A percentile compares a stretch with the other conserved stretches of the same genome.
These are phyloP conservation scores for Flaveria bidentis DNA, from an alignment of 129 eudicot species.

Conservation along the genomic window DNA sequence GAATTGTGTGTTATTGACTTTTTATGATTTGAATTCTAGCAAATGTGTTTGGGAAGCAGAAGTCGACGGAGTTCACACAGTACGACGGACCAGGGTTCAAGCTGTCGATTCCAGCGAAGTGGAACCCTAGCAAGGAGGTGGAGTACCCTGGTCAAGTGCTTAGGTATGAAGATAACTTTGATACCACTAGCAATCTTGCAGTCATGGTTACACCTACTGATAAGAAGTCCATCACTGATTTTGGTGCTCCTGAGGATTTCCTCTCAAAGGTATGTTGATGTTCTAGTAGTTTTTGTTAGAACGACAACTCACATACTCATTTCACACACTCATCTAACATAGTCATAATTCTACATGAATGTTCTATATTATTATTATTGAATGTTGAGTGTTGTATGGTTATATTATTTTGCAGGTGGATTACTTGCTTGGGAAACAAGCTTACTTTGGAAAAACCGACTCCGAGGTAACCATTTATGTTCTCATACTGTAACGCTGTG, in stretches of 20 bases:
- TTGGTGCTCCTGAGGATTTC: conserved; percentile 84
- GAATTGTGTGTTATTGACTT: background rate
- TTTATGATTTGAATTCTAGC: conserved; percentile 49
- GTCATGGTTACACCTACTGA: conserved; percentile 78
- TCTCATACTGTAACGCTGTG: no score
- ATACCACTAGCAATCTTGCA: conserved; percentile 67
- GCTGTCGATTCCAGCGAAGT: conserved; percentile 74
- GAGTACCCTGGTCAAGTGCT: conserved; percentile 98
- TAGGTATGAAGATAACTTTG: conserved; percentile 95
- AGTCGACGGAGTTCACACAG: conserved; percentile 74
- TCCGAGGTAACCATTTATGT: conserved; percentile 62
- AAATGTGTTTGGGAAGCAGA: conserved; percentile 92
- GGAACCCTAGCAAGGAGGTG: conserved; percentile 97
- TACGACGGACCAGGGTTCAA: conserved; percentile 80
- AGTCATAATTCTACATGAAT: background rate
- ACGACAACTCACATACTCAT: no score
- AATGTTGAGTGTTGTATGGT: background rate
- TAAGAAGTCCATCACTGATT: conserved; percentile 92
- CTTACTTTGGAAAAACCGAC: conserved; percentile 88
- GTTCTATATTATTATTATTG: no score
- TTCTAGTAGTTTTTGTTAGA: no score
- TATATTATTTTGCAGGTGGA: conserved; percentile 59
- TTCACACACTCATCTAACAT: background rate
- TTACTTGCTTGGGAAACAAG: conserved; percentile 92
- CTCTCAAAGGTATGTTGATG: conserved; percentile 52